These are phyloP conservation scores for Hordeum vulgare DNA, from an alignment of 176 grass and related monocot genomes.

Conservation along the genomic window MorexV3_pseudomolecules_assembly NC_058518.1:243726533-243727032, in stretches of 20 bases:
- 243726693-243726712: slow-evolving; percentile 23
- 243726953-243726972: background rate
- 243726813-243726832: background rate
- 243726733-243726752: slow-evolving; percentile 97
- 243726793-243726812: slow-evolving; percentile 26
- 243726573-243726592: background rate
- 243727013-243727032: too few relatives aligned
- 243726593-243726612: background rate
- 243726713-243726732: slow-evolving; percentile 96
- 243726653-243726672: background rate
- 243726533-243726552: slow-evolving; percentile 67
- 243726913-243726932: background rate
- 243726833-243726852: background rate
- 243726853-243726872: background rate
- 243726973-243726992: background rate
- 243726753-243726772: slow-evolving; percentile 91
- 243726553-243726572: background rate
- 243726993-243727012: background rate
- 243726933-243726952: too few relatives aligned
- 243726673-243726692: background rate
- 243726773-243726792: slow-evolving; percentile 33
- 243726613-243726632: background rate
- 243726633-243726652: background rate
- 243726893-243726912: background rate
- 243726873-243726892: background rate